Evolutionary conservation across 805 yeast species (phyloP).

Genomic region (Jamesozyma piceae): DNA sequence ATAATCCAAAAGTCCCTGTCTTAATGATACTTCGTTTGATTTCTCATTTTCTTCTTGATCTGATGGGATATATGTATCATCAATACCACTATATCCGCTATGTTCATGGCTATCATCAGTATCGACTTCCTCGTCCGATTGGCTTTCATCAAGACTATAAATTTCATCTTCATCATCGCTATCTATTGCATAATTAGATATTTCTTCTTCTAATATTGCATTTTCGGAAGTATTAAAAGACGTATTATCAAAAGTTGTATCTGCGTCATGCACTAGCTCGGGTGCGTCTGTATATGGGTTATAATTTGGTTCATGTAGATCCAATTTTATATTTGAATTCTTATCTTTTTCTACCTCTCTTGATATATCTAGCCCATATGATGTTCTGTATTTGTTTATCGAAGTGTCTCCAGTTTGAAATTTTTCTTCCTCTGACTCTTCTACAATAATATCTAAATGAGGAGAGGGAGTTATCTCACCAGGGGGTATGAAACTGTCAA

Average conservation of each 20-base stretch:
- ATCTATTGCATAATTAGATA: conserved; percentile 16
- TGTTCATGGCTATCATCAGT: background rate
- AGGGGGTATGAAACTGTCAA: background rate
- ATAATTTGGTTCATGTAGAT: background rate
- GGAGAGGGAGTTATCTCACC: background rate
- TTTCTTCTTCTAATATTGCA: conserved; percentile 25
- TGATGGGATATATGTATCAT: conserved; percentile 7
- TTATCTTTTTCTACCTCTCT: background rate
- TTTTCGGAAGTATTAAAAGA: conserved; percentile 28
- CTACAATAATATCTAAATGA: background rate
- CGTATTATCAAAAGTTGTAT: conserved; percentile 19
- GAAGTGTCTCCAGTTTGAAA: background rate
- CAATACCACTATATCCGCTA: conserved; percentile 2
- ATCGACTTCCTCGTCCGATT: background rate
- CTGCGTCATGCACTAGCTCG: conserved; percentile 70
- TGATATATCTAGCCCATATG: conserved; percentile 4
- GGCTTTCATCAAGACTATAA: conserved; percentile 27
- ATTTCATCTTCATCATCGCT: conserved; percentile 22
- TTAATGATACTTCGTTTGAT: background rate
- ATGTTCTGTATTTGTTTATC: background rate
- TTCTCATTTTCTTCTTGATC: conserved; percentile 8
- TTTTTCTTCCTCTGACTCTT: background rate
- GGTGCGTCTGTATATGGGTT: conserved; percentile 38
- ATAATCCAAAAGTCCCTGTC: background rate
- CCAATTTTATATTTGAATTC: background rate